Percentiles rank a stretch among this genome's conserved stretches.
Evolutionary conservation across 208 protist species (phyloP).

Genomic region (Zelonia costaricensis): DNA sequence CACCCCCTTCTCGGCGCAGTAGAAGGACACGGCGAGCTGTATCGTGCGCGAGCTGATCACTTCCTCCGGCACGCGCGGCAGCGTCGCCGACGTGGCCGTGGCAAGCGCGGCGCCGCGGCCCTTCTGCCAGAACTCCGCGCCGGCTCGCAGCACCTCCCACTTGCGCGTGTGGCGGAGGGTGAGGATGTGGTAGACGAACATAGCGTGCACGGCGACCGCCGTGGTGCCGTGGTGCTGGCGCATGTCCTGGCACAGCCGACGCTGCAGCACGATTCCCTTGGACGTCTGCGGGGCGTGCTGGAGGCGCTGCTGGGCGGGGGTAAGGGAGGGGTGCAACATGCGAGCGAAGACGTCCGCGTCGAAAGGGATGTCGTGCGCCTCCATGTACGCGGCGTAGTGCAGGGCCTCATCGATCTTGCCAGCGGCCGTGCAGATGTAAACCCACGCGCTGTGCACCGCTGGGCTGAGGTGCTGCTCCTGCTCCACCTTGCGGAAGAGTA

Average conservation of each 20-base stretch:
- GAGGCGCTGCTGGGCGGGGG: conserved; percentile 32
- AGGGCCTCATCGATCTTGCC: conserved; percentile 58
- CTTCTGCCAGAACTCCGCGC: conserved; percentile 24
- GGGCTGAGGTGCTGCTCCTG: conserved; percentile 70
- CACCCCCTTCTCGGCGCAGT: conserved; percentile 63
- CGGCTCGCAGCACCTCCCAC: conserved; percentile 73
- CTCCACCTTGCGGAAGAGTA: conserved; percentile 71
- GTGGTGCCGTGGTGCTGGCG: conserved; percentile 26
- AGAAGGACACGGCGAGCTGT: conserved; percentile 54
- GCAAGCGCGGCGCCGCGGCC: no score
- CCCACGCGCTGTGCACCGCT: conserved; percentile 62
- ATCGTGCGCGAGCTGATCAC: conserved; percentile 56
- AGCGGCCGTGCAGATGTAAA: conserved; percentile 73
- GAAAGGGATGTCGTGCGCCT: conserved; percentile 49
- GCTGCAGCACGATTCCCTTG: conserved; percentile 74
- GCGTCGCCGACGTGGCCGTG: no score
- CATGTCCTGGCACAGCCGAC: conserved; percentile 54
- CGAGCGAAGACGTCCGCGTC: conserved; percentile 68
- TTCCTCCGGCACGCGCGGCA: conserved; percentile 6
- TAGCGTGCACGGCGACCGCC: conserved; percentile 69
- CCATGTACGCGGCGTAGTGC: conserved; percentile 51
- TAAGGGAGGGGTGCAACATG: conserved; percentile 76
- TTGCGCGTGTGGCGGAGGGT: conserved; percentile 74
- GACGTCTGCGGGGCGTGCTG: conserved; percentile 35
- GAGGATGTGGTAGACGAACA: conserved; percentile 81